Conservation (phyloP, 1,139 yeast species). For the Ogataea hybrid region DNA sequence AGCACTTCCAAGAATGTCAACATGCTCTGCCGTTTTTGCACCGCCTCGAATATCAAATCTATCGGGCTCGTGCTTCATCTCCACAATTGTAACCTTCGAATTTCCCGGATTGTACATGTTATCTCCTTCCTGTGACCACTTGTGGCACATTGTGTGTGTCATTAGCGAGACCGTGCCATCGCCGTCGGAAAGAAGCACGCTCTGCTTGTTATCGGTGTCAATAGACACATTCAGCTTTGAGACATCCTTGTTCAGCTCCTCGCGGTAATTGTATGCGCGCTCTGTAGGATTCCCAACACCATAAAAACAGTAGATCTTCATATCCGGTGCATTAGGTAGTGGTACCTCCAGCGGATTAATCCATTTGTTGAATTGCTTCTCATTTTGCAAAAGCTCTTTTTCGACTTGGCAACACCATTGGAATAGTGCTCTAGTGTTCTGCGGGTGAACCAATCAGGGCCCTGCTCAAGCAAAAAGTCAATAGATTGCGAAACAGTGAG, state of each 20-base stretch:
- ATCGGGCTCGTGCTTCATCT: slow-evolving; percentile 91
- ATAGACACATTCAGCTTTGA: slow-evolving; percentile 66
- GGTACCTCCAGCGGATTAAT: slow-evolving; percentile 88
- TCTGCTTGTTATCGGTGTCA: slow-evolving; percentile 49
- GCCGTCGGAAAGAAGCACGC: slow-evolving; percentile 86
- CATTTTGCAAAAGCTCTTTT: slow-evolving; percentile 60
- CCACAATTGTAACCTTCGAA: slow-evolving; percentile 72
- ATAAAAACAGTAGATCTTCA: slow-evolving; percentile 86
- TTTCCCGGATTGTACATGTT: slow-evolving; percentile 83
- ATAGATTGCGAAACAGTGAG: slow-evolving; percentile 66
- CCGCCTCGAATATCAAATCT: slow-evolving; percentile 95
- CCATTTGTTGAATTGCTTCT: slow-evolving; percentile 78
- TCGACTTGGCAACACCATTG: slow-evolving; percentile 65
- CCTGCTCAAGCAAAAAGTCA: slow-evolving; percentile 56
- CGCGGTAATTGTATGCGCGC: slow-evolving; percentile 82
- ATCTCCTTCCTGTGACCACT: slow-evolving; percentile 67
- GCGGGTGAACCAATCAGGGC: slow-evolving; percentile 75
- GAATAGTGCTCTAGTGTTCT: slow-evolving; percentile 73
- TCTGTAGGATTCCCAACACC: slow-evolving; percentile 97
- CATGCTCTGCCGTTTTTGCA: slow-evolving; percentile 97
- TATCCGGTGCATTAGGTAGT: slow-evolving; percentile 88
- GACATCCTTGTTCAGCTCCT: slow-evolving; percentile 45
- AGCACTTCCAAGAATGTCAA: slow-evolving; percentile 91
- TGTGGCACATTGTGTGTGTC: slow-evolving; percentile 77
- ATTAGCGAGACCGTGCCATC: slow-evolving; percentile 92